Evolutionary conservation across 768 basidiomycete species (phyloP).

Genomic region (Albatrellus ellisii): DNA sequence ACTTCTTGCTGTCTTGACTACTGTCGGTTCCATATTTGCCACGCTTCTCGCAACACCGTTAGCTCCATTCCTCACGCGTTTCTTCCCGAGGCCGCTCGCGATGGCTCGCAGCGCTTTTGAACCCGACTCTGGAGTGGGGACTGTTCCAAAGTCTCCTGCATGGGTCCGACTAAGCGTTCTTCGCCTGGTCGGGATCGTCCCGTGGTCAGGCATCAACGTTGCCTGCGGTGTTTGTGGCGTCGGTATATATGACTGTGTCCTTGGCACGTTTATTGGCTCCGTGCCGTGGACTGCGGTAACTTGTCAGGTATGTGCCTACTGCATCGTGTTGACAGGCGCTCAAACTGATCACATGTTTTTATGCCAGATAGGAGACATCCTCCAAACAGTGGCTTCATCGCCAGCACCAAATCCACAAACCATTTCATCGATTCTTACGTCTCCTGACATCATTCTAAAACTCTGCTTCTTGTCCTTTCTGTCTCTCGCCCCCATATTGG

Average conservation of each 20-base stretch:
- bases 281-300: conserved; percentile 89
- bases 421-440: conserved; percentile 73
- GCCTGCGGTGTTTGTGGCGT: conserved; percentile 91
- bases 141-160: conserved; percentile 23
- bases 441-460: conserved; percentile 74
- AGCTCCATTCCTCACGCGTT: conserved; percentile 65
- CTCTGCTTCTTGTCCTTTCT: conserved; percentile 72
- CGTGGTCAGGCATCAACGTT: conserved; percentile 96
- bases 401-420: conserved; percentile 62
- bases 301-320: conserved; percentile 47
- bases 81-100: conserved; percentile 77
- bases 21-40: conserved; percentile 72
- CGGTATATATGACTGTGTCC: conserved; percentile 53
- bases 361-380: conserved; percentile 72
- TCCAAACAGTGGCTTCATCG: conserved; percentile 69
- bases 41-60: conserved; percentile 74
- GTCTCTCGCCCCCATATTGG: conserved; percentile 79
- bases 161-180: conserved; percentile 87
- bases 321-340: background rate
- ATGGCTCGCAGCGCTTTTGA: conserved; percentile 76
- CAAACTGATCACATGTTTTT: background rate
- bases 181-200: conserved; percentile 84
- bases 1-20: conserved; percentile 75
- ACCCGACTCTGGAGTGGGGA: conserved; percentile 38
- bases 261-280: conserved; percentile 75